Evolutionary conservation across 805 yeast species (phyloP), one percentile per base, ranked within the genome.

Genomic region (Starmerella powellii): DNA sequence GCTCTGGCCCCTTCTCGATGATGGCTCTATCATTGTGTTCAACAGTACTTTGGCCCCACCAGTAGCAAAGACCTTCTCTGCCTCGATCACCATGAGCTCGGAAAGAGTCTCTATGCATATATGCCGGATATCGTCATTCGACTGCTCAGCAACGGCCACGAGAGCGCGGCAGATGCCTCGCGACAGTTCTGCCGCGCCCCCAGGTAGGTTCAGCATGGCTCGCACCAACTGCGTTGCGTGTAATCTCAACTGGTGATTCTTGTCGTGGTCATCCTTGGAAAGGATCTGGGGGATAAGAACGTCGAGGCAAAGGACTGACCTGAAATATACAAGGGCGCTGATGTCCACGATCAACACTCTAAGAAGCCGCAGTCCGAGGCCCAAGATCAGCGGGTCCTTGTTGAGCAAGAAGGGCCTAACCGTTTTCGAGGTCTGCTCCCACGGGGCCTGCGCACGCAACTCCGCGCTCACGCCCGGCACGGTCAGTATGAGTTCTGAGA

Each of bases 151-250:
- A 1, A 78, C 63, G 0, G 82, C 68, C 2, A 80, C 74, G 2
- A 88, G 52, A 0, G 87, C 74, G 35, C 80, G 71, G 2, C 81
- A 68, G 3, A 83, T 68, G 0, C 87, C 87, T 15, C 72, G 65
- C 0, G 78, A 68, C 15, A 81, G 54, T 50, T 67, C 70, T 18
- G 64, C 59, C 6, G 67, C 61, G 2, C 85, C 88, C 56, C 57
- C 63, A 1, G 67, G 68, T 2, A 75, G 63, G 31, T 70, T 76
- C 2, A 81, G 53, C 44, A 81, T 74, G 26, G 69, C 64, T 23
- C 95, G 66, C 0, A 85, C 62, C 20, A 85, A 63, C 52, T 79
- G 80, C 26, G 88, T 54, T 0, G 93, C 91, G 54, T 86, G 85
- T 36, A 76, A 78, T 46, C 86, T 71, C 53, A 87, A 95, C 2